Percentiles rank a stretch among this genome's conserved stretches.
Evolutionary conservation across 495 filamentous ascomycete genomes (phyloP).

Genomic region (Podospora sp.): DNA sequence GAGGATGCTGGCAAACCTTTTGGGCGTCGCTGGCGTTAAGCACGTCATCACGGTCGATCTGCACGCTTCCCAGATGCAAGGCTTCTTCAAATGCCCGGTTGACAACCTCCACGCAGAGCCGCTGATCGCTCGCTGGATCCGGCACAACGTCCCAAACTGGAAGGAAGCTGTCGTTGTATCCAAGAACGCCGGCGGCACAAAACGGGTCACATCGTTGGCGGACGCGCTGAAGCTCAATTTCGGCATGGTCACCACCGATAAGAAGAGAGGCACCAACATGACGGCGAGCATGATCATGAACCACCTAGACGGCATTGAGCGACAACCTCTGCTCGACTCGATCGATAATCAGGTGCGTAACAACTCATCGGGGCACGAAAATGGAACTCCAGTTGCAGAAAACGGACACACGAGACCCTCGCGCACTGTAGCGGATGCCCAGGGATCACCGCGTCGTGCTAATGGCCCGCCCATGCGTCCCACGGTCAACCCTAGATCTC

Average conservation of each 20-base stretch:
- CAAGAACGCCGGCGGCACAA: slow-evolving; percentile 97
- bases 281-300: slow-evolving; percentile 68
- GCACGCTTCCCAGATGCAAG: slow-evolving; percentile 97
- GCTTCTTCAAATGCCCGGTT: slow-evolving; percentile 97
- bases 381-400: slow-evolving; percentile 24
- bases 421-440: slow-evolving; percentile 38
- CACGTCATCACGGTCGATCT: slow-evolving; percentile 97
- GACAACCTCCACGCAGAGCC: slow-evolving; percentile 98
- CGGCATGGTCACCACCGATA: slow-evolving; percentile 93
- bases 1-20: slow-evolving; percentile 92
- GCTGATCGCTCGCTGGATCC: slow-evolving; percentile 93
- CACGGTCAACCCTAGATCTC: slow-evolving; percentile 26
- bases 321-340: slow-evolving; percentile 37
- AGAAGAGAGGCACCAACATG: slow-evolving; percentile 68
- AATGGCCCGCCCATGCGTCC: slow-evolving; percentile 36
- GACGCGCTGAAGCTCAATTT: slow-evolving; percentile 97
- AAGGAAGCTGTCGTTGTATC: slow-evolving; percentile 91
- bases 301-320: slow-evolving; percentile 49
- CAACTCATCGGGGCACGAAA: slow-evolving; percentile 35
- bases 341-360: slow-evolving; percentile 36
- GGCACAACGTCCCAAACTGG: slow-evolving; percentile 84
- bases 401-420: slow-evolving; percentile 26
- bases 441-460: slow-evolving; percentile 43
- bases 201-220: slow-evolving; percentile 93
- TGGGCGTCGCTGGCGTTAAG: slow-evolving; percentile 89